These are phyloP conservation scores for Brettanomyces nanus DNA, from an alignment of 805 yeast species.

Conservation along the genomic window DNA sequence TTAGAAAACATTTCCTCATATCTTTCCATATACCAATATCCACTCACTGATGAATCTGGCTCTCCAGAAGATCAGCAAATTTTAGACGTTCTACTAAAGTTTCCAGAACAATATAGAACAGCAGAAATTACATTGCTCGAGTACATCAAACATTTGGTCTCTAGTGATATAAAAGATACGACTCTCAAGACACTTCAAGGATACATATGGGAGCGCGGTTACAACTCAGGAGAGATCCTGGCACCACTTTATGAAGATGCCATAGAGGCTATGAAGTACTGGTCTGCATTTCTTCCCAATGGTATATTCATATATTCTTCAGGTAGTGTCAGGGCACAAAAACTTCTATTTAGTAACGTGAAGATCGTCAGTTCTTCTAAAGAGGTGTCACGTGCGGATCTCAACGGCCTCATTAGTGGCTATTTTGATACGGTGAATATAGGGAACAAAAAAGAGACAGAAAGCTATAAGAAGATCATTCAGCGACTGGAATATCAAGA, in stretches of 20 bases:
- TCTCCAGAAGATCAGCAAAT: conserved; percentile 13
- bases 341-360: conserved; percentile 63
- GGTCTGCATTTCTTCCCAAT: conserved; percentile 23
- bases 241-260: conserved; percentile 80
- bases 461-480: conserved; percentile 58
- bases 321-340: conserved; percentile 85
- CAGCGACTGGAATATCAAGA: conserved; percentile 23
- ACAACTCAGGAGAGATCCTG: conserved; percentile 60
- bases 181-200: conserved; percentile 77
- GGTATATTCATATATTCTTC: conserved; percentile 74
- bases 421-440: conserved; percentile 83
- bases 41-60: conserved; percentile 20
- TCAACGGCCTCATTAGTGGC: conserved; percentile 47
- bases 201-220: conserved; percentile 72
- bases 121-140: conserved; percentile 27
- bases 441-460: conserved; percentile 55
- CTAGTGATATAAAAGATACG: conserved; percentile 68
- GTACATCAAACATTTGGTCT: conserved; percentile 53
- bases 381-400: conserved; percentile 29
- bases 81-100: conserved; percentile 29
- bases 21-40: conserved; percentile 26
- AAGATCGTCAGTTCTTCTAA: conserved; percentile 22
- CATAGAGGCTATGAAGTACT: conserved; percentile 40
- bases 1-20: conserved; percentile 37
- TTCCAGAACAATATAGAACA: conserved; percentile 31